Evolutionary conservation across 2,329 filamentous ascomycete genomes (phyloP), one percentile per base, ranked within the genome.

Genomic region (Colletotrichum aenigma): DNA sequence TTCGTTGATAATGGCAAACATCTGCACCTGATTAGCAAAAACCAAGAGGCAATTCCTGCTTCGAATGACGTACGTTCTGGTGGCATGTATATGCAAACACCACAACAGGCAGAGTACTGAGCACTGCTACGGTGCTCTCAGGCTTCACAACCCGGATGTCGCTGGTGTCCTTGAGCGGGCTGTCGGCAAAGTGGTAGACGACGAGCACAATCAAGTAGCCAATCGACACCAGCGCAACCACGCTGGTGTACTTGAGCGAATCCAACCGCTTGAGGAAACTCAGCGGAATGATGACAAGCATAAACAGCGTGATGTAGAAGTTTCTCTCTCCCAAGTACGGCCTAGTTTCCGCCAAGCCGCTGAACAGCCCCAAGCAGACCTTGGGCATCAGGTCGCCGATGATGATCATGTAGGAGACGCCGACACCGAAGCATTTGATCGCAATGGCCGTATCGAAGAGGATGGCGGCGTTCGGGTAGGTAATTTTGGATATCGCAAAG

Each of bases 11-110:
- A 99, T 98, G 13, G 96, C 98, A 84, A 99, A 99, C 97, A 99
- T 99, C 95, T 97, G 79, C 1, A 3, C 34, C 2, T 26, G 71
- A 79, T 86, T 76, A 87, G 84, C 71, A 80, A 52, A 3, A 18
- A 2, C 3, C 52, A 24, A 62, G 30, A 7, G 62, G 3, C 15
- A 21, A 15, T 6, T 15, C 7, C 26, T 48, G 38, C 12, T 7
- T 36, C 43, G 3, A 21, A 13, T 55, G 24, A 82, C 91, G 78
- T 86, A 97, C 95, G 83, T 99, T 99, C 82, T 99, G 97, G 85
- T 99, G 97, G 83, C 97, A 99, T 2, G 97, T 99, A 84, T 98
- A 99, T n/a, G 96, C 97, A 88, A 99, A 99, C 3, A 99, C 95
- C 72, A 98, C 96, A 69, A 99, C 96, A 0, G 97, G 97, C 78